Conservation (phyloP, 768 basidiomycete species). For the Mycena rosella region DNA sequence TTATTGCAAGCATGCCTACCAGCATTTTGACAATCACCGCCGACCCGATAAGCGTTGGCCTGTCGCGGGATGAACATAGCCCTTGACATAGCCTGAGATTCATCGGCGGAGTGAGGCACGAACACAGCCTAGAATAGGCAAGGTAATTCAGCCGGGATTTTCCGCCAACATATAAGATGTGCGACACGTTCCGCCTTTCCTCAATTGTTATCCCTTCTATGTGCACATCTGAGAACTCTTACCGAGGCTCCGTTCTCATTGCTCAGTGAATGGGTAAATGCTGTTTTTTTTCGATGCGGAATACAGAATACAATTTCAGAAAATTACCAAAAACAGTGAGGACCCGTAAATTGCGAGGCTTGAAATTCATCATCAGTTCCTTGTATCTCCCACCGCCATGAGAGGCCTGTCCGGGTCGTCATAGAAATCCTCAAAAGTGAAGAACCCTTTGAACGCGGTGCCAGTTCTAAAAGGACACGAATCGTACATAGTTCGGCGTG, state of each 20-base stretch:
- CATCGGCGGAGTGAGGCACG: slow-evolving; percentile 1
- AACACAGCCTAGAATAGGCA: neutral
- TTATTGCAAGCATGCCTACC: neutral
- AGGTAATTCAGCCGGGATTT: too few relatives aligned
- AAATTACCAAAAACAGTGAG: neutral
- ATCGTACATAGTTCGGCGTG: neutral
- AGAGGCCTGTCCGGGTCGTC: neutral
- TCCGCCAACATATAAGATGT: too few relatives aligned
- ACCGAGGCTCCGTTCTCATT: too few relatives aligned
- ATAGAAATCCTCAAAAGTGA: slow-evolving; percentile 20
- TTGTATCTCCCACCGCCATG: neutral
- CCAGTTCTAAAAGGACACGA: slow-evolving; percentile 11
- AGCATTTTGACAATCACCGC: slow-evolving; percentile 6
- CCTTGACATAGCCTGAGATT: slow-evolving; percentile 5
- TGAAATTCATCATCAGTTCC: slow-evolving; percentile 1
- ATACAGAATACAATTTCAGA: slow-evolving; percentile 11
- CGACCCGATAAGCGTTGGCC: slow-evolving; percentile 2
- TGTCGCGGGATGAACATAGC: neutral
- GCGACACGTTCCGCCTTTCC: too few relatives aligned
- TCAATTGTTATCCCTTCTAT: too few relatives aligned
- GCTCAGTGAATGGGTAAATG: neutral
- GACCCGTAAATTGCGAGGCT: neutral
- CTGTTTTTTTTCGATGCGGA: neutral
- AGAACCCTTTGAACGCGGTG: slow-evolving; percentile 23
- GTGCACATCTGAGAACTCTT: too few relatives aligned